These are phyloP conservation scores for Suhomyces prunicola DNA, from an alignment of 805 yeast genomes.

Conservation along the genomic window DNA sequence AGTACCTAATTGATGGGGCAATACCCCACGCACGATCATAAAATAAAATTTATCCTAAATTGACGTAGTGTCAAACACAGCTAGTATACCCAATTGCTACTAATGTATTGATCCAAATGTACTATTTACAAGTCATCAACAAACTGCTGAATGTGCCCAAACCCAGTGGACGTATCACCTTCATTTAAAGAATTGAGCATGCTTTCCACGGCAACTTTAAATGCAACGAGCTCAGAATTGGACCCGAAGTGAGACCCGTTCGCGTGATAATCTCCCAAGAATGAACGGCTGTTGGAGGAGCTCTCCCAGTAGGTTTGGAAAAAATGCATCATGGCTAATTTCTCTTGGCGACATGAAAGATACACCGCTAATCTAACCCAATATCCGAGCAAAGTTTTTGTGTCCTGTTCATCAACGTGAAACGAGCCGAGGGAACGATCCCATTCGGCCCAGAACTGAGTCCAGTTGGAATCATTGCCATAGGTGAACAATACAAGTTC, in stretches of 20 bases:
- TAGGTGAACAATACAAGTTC: slow-evolving; percentile 35
- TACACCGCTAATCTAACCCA: slow-evolving; percentile 37
- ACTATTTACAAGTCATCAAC: slow-evolving; percentile 3
- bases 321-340: slow-evolving; percentile 24
- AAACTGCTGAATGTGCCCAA: slow-evolving; percentile 42
- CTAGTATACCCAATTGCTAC: background rate
- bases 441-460: slow-evolving; percentile 40
- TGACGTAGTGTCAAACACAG: background rate
- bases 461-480: slow-evolving; percentile 40
- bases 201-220: slow-evolving; percentile 18
- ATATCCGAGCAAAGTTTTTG: slow-evolving; percentile 2
- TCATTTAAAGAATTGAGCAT: slow-evolving; percentile 22
- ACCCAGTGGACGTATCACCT: slow-evolving; percentile 38
- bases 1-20: background rate
- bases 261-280: slow-evolving; percentile 18
- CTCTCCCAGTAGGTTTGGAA: slow-evolving; percentile 29
- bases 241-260: slow-evolving; percentile 16
- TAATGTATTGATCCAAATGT: background rate
- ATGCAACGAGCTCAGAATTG: slow-evolving; percentile 19
- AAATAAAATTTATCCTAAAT: background rate
- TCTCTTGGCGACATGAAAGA: slow-evolving; percentile 26
- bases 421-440: slow-evolving; percentile 16
- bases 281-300: slow-evolving; percentile 21
- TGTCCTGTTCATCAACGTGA: background rate
- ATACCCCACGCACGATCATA: background rate